A percentile compares a stretch with the other conserved stretches of the same genome.
These are phyloP conservation scores for Citrus maxima DNA, from an alignment of 345 rosid species.

Conservation along the genomic window DNA sequence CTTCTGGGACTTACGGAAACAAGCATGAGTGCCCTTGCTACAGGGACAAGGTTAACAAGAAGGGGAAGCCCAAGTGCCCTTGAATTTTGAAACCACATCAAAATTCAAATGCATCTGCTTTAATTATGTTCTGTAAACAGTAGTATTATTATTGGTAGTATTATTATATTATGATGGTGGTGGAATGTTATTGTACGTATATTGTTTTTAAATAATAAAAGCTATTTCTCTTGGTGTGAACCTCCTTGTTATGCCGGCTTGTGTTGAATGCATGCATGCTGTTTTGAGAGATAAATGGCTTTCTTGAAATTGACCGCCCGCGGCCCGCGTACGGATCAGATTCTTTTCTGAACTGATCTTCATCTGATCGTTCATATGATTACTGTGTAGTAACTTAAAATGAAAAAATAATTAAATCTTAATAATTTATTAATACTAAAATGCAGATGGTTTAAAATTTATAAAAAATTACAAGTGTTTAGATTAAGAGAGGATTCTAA, in stretches of 20 bases:
- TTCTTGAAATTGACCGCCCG: neutral
- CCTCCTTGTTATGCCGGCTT: neutral
- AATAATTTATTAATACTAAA: no score
- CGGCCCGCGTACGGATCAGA: neutral
- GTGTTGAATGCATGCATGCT: neutral
- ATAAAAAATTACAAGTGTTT: accelerated
- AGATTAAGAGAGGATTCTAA: no score
- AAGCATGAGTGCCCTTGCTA: constrained; percentile 83
- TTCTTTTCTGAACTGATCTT: no score
- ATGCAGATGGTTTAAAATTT: accelerated
- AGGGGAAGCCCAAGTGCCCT: constrained; percentile 75
- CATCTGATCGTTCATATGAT: no score
- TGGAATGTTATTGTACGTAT: neutral
- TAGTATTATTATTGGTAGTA: neutral
- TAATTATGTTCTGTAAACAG: no score
- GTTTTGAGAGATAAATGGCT: neutral
- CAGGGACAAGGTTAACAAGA: constrained; percentile 54
- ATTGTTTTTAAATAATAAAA: neutral
- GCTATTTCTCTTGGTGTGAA: neutral
- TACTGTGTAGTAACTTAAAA: no score
- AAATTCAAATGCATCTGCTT: neutral
- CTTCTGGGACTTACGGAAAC: constrained; percentile 81
- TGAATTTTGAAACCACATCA: constrained; percentile 12
- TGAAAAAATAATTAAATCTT: no score
- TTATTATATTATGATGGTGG: neutral